Conservation (phyloP, 768 basidiomycete species). For the Boletus pseudo-olivaceus region DNA sequence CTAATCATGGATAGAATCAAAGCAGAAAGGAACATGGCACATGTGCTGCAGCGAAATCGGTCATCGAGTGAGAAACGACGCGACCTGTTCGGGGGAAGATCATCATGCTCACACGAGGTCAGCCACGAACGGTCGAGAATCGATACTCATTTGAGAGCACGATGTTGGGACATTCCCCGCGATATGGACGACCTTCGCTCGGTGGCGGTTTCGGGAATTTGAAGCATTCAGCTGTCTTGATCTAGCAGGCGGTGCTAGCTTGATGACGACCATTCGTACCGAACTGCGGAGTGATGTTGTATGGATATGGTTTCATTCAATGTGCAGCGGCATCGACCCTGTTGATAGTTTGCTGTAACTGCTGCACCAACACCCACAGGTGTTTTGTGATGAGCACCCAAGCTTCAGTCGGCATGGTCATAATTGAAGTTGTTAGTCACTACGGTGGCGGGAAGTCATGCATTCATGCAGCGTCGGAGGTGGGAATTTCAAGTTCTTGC, state of each 20-base stretch:
- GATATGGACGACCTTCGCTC: background rate
- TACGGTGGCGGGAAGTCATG: background rate
- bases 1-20: background rate
- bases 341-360: conserved; percentile 1
- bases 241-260: background rate
- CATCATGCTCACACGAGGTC: background rate
- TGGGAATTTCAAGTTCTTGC: conserved; percentile 6
- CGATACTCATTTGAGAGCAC: background rate
- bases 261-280: background rate
- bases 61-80: background rate
- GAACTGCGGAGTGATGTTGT: background rate
- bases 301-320: background rate
- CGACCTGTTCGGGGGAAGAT: background rate
- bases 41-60: too few relatives aligned
- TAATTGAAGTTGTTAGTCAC: background rate
- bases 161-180: background rate
- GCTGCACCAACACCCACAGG: background rate
- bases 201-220: background rate
- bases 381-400: background rate
- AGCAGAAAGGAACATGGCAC: background rate
- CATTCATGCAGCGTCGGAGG: background rate
- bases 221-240: background rate
- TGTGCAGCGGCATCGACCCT: background rate
- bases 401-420: background rate
- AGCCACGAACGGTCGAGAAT: background rate